Evolutionary conservation across 2,329 filamentous ascomycete genomes (phyloP).

Genomic region (Ustulina deusta): DNA sequence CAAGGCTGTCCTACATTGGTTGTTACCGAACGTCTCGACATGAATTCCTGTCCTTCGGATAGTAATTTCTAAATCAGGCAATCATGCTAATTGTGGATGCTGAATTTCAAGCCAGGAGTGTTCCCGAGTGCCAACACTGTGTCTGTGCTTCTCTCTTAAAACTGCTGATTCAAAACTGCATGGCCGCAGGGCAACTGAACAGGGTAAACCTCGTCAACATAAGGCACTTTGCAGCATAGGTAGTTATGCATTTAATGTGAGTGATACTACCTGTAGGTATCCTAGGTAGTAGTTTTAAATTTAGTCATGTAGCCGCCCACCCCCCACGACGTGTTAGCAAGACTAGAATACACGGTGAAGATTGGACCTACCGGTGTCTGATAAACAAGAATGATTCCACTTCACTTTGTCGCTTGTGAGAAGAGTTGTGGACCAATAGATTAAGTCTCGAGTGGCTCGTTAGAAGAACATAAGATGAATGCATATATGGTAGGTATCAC

Average conservation of each 20-base stretch:
- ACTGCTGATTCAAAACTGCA: not conserved
- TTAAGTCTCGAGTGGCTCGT: not conserved
- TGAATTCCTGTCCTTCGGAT: not conserved
- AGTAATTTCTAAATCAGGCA: not conserved
- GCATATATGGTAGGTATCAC: no score
- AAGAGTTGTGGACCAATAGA: not conserved
- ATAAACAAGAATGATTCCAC: not conserved
- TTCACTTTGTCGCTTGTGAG: not conserved
- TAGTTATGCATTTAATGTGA: no score
- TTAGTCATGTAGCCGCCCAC: not conserved
- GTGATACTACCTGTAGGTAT: no score
- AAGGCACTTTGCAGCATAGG: not conserved
- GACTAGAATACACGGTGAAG: not conserved
- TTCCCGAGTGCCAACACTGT: not conserved
- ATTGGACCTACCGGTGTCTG: no score
- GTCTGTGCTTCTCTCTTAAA: not conserved
- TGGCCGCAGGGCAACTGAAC: not conserved
- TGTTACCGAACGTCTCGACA: not conserved
- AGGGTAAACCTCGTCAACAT: constrained; percentile 11
- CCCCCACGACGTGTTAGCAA: not conserved
- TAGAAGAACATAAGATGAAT: not conserved
- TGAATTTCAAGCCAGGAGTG: not conserved
- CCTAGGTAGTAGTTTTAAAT: not conserved
- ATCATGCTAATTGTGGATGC: not conserved
- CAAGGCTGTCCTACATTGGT: not conserved